Percentiles rank a stretch among this genome's conserved stretches.
Conservation (phyloP, 2,329 filamentous ascomycete genomes). For the Onygenales sp. region DNA sequence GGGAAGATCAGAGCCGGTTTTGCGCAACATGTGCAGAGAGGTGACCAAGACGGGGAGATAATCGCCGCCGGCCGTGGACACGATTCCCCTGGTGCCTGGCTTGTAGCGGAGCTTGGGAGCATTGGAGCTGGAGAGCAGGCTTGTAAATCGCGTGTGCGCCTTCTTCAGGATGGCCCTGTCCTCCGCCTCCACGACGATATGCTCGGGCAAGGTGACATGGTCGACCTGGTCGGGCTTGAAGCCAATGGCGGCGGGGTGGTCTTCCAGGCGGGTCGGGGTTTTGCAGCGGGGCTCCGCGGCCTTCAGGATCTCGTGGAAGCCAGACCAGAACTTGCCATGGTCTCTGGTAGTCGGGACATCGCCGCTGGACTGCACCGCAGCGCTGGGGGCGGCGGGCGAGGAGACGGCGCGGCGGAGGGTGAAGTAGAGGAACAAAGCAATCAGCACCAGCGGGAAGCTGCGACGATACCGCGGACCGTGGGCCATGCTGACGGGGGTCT, state of each 20-base stretch:
- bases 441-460: conserved; percentile 4
- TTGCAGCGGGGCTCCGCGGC: conserved; percentile 10
- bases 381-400: background rate
- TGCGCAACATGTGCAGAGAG: conserved; percentile 26
- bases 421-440: conserved; percentile 5
- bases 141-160: conserved; percentile 10
- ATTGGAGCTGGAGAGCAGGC: conserved; percentile 4
- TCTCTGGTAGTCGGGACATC: conserved; percentile 2
- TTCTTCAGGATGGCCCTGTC: conserved; percentile 9
- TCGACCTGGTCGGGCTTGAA: conserved; percentile 12
- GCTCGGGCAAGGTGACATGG: conserved; percentile 8
- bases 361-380: background rate
- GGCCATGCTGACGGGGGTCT: conserved; percentile 1
- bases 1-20: conserved; percentile 24
- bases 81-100: conserved; percentile 9
- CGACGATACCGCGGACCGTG: conserved; percentile 6
- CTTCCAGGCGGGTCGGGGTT: conserved; percentile 8
- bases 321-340: conserved; percentile 11
- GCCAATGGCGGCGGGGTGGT: conserved; percentile 8
- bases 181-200: conserved; percentile 8
- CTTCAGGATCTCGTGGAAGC: conserved; percentile 11
- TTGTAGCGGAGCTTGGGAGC: conserved; percentile 9
- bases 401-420: background rate
- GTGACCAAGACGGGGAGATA: conserved; percentile 25
- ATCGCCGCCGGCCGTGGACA: conserved; percentile 12